Evolutionary conservation across 495 filamentous ascomycete species (phyloP).

Genomic region (Amphirosellinia nigrospora): DNA sequence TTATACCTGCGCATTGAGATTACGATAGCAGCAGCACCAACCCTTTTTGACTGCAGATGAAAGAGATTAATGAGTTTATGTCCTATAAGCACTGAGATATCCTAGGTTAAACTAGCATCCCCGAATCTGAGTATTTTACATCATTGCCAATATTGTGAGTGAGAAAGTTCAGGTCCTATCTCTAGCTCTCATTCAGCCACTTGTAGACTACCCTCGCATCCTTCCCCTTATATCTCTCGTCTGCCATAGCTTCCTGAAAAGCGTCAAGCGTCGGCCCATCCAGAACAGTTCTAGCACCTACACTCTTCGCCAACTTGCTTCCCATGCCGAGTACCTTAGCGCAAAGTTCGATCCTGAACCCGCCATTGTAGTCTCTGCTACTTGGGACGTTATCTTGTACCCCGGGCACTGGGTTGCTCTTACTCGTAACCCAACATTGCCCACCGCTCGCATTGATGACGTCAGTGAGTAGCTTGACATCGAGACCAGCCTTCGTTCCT

Average conservation of each 20-base stretch:
- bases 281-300: constrained; percentile 38
- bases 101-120: too few species aligned
- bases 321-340: constrained; percentile 41
- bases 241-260: constrained; percentile 36
- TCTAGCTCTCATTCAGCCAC: constrained; percentile 35
- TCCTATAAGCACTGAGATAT: too few species aligned
- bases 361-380: constrained; percentile 45
- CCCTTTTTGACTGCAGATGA: too few species aligned
- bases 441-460: constrained; percentile 47
- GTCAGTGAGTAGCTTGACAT: constrained; percentile 43
- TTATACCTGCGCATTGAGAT: not conserved
- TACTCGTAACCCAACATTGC: constrained; percentile 49
- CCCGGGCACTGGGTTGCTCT: constrained; percentile 46
- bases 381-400: constrained; percentile 46
- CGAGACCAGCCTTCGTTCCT: constrained; percentile 47
- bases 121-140: not conserved
- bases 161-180: not conserved
- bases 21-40: too few species aligned
- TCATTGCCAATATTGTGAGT: not conserved
- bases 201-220: constrained; percentile 43
- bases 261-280: constrained; percentile 35
- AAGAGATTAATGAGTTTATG: too few species aligned
- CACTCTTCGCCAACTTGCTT: constrained; percentile 31
- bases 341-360: constrained; percentile 49
- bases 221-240: constrained; percentile 39